Evolutionary conservation across 345 rosid species (phyloP), one percentile per base, ranked within the genome.

Genomic region (Reutealis trisperma): DNA sequence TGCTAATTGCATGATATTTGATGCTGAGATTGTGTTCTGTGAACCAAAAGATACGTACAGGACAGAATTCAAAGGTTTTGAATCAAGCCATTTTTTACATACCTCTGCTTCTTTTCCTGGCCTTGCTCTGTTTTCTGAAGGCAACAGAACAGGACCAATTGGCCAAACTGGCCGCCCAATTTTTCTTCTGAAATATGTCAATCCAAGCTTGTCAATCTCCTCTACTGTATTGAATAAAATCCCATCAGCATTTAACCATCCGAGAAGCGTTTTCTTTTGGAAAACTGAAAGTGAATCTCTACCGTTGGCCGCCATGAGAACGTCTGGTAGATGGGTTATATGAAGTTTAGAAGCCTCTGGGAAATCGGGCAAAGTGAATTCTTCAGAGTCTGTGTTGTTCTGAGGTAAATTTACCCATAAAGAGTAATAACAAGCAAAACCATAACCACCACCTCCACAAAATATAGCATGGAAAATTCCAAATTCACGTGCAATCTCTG

Each of bases 31-130:
- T 45, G 90, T 82, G 79, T 91, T 91, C 78, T 86, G 80, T 1
- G 98, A 91, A 5, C 96, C 97, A 63, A 91, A 93, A 21, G 89
- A 90, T 3, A 91, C 78, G 67, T 88, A 93, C 1, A 91, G 54
- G 2, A 90, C 98, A 1, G 98, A 93, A 8, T 58, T 71, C 12
- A 15, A 80, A 19, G 92, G 89, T 72, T 90, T 91, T 16, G 83
- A n/a, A 72, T 90, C 89, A 1, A 93, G 85, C 98, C 98, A 91
- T 16, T 76, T 73, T 1, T 55, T 71, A 69, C 89, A 85, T 5
- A 24, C 22, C 27, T 81, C 88, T 15, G 55, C 57, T 41, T 68
- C 78, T 74, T 75, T 73, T 15, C 81, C 69, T 6, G 78, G 13
- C 3, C 63, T 73, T 11, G 58, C 59, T 76, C 87, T 64, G 73